A percentile compares a stretch with the other conserved stretches of the same genome.
Evolutionary conservation across 2,329 filamentous ascomycete genomes (phyloP).

Genomic region (Aspergillus terreus): DNA sequence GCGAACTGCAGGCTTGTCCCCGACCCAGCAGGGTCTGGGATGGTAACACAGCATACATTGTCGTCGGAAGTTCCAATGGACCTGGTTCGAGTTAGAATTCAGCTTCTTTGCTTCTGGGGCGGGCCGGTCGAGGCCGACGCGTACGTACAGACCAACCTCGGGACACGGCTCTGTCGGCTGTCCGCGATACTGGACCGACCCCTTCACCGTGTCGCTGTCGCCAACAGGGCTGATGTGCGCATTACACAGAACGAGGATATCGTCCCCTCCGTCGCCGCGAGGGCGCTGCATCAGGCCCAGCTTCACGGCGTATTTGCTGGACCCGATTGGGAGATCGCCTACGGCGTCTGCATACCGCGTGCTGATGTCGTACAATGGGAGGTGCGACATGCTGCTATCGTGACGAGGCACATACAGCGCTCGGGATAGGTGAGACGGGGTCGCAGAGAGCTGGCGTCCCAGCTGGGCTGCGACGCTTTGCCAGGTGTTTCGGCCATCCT

Average conservation of each 20-base stretch:
- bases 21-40: background rate
- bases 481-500: background rate
- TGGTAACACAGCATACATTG: background rate
- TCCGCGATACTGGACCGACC: background rate
- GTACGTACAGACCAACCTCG: background rate
- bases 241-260: background rate
- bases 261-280: background rate
- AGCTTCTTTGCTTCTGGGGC: background rate
- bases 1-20: background rate
- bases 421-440: slow-evolving; percentile 3
- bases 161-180: background rate
- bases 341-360: background rate
- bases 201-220: background rate
- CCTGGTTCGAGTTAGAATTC: background rate
- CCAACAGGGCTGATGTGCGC: background rate
- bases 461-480: background rate
- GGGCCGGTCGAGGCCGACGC: background rate
- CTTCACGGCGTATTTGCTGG: slow-evolving; percentile 4
- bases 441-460: background rate
- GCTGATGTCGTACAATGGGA: slow-evolving; percentile 5
- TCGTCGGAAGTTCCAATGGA: background rate
- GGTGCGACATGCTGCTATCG: background rate
- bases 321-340: slow-evolving; percentile 3
- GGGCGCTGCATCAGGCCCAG: slow-evolving; percentile 7
- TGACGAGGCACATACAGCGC: slow-evolving; percentile 7